Conservation (phyloP, 176 grass and related monocot genomes). For the barley (Hordeum vulgare) region MorexV3_pseudomolecules_assembly NC_058519.1:124987657-124988156, state of each 20-base stretch:
- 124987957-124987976: conserved; percentile 1
- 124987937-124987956: neutral
- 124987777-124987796: conserved; percentile 8
- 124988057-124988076: neutral
- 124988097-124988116: neutral
- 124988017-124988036: neutral
- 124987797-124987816: neutral
- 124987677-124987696: neutral
- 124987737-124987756: conserved; percentile 32
- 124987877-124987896: neutral
- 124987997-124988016: neutral
- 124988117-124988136: neutral
- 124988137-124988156: neutral
- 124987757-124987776: conserved; percentile 13
- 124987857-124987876: conserved; percentile 10
- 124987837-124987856: neutral
- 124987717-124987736: neutral
- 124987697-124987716: neutral
- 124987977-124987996: neutral
- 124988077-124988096: neutral
- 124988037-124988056: neutral
- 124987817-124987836: neutral
- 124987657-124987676: conserved; percentile 11
- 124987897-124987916: conserved; percentile 14
- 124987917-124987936: neutral